Conservation (phyloP, 495 filamentous ascomycete species). For the Geoglossum glabrum region DNA sequence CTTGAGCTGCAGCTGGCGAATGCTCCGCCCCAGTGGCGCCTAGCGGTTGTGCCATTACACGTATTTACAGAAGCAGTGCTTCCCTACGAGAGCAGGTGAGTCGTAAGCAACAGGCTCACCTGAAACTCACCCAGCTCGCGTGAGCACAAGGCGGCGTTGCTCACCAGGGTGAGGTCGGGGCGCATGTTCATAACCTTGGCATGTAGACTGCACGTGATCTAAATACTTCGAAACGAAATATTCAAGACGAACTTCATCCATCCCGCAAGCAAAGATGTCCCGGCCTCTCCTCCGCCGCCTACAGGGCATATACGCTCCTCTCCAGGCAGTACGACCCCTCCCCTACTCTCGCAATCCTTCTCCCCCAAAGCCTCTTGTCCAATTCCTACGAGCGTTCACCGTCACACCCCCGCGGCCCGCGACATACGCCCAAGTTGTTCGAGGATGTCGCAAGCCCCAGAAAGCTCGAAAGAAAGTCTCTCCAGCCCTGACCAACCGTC, state of each 20-base stretch:
- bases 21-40: too few species aligned
- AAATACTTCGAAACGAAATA: not conserved
- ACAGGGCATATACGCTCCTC: not conserved
- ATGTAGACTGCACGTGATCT: not conserved
- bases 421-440: constrained; percentile 25
- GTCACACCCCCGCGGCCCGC: constrained; percentile 8
- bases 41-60: too few species aligned
- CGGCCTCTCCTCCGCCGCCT: not conserved
- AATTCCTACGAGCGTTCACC: constrained; percentile 9
- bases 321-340: not conserved
- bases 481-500: constrained; percentile 56
- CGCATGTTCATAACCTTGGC: too few species aligned
- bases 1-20: too few species aligned
- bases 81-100: too few species aligned
- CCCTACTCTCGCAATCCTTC: constrained; percentile 6
- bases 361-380: constrained; percentile 6
- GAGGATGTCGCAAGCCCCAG: constrained; percentile 58
- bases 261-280: not conserved
- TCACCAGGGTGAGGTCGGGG: too few species aligned
- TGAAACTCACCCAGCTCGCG: too few species aligned
- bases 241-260: not conserved
- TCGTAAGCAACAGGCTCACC: too few species aligned
- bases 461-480: constrained; percentile 64
- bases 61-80: too few species aligned
- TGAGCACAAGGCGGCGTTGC: too few species aligned